These are phyloP conservation scores for Omphalotus guepiniiformis DNA, from an alignment of 768 basidiomycete genomes.

Conservation along the genomic window DNA sequence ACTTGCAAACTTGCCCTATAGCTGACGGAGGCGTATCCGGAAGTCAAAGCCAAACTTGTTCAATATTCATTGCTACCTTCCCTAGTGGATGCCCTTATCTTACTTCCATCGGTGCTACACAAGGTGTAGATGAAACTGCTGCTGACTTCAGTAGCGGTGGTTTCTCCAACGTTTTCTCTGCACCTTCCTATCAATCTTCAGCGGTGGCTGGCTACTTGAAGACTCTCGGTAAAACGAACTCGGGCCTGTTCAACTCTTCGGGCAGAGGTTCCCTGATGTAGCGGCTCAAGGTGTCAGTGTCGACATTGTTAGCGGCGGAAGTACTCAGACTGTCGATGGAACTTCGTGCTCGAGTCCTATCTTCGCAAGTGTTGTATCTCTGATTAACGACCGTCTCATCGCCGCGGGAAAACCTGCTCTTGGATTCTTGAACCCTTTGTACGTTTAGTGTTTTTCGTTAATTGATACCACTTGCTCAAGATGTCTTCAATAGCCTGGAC, in stretches of 20 bases:
- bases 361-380: constrained; percentile 40
- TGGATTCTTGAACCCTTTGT: constrained; percentile 36
- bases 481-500: too few species aligned
- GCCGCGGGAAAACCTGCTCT: constrained; percentile 26
- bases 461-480: constrained; percentile 57
- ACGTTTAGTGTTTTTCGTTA: constrained; percentile 33
- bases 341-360: constrained; percentile 46
- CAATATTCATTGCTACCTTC: constrained; percentile 34
- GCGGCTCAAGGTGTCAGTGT: constrained; percentile 34
- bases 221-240: constrained; percentile 25
- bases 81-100: constrained; percentile 42
- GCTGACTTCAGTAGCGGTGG: constrained; percentile 47
- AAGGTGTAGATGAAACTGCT: constrained; percentile 36
- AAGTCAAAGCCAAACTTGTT: constrained; percentile 12
- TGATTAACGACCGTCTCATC: constrained; percentile 41
- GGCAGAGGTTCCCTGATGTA: constrained; percentile 41
- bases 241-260: constrained; percentile 44
- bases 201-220: constrained; percentile 21
- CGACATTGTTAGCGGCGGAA: constrained; percentile 13
- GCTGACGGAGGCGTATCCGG: constrained; percentile 30
- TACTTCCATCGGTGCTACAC: constrained; percentile 37
- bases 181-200: constrained; percentile 24
- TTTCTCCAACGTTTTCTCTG: constrained; percentile 40
- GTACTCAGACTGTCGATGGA: constrained; percentile 26
- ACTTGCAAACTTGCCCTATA: constrained; percentile 18